Base-by-base conservation (phyloP, 116 monocot species). In the Dioscorea cayenensis region DNA sequence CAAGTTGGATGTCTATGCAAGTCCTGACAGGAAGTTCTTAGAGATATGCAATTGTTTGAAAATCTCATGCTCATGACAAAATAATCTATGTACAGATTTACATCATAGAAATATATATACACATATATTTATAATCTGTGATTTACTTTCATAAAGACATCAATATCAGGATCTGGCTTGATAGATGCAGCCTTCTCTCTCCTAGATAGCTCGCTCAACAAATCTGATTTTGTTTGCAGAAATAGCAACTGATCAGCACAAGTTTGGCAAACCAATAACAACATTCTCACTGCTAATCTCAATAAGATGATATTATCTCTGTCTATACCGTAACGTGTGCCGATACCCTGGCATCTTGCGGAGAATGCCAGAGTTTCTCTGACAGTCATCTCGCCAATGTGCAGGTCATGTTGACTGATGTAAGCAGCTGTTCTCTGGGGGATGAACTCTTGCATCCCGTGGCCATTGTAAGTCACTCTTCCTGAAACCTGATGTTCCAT, bases 61-160 rank as follows among this genome's bases (percentile, higher is more conserved):
- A 32, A 32, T 32, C 32, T 32, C 32, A 32, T 32, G 2, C 32
- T 4, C 32, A 32, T 32, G 0, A 32, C 32, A 32, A 32, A 32
- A 32, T 25, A 25, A 25, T 25, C 25, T 25, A 25, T 32, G 32
- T 32, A 32, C 32, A 32, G 32, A 32, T 32, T 32, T 32, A 32
- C 32, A 32, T 32, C 32, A 32, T 32, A 25, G 25, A 25, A 25
- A 25, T 25, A 25, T 1, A 25, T 25, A 25, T 25, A 25, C 25
- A 25, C 25, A 25, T 25, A 25, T 25, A 25, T 25, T 25, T 25
- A 25, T 25, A 32, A 32, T 32, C 32, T 32, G 32, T 32, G 32
- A 55, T 16, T 70, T 22, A 93, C 99, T 89, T 99, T 99, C 99
- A 94, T 99, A 28, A 86, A 89, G 9, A 94, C 70, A 87, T 99